phyloP scores from a whole-genome alignment of 2,329 filamentous ascomycete genomes.

The Cladosporium colombiae region DNA sequence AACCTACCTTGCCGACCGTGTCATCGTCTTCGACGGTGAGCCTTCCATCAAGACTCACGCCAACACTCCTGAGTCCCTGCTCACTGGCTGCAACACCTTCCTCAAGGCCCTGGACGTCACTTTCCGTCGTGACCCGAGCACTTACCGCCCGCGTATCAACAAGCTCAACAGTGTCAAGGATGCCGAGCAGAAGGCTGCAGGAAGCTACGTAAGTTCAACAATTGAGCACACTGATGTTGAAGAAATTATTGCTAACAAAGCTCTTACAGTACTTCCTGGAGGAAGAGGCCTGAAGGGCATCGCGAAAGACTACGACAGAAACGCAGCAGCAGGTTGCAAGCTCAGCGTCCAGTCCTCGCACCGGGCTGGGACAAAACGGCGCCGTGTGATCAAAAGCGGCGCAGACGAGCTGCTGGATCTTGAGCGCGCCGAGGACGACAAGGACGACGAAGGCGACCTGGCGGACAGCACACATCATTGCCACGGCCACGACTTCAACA shows the following conservation, averaged over 20 bases:
- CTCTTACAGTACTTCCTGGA: slow-evolving; percentile 80
- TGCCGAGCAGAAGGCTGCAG: slow-evolving; percentile 90
- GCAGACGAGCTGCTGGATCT: slow-evolving; percentile 58
- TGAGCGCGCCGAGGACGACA: slow-evolving; percentile 66
- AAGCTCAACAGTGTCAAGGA: slow-evolving; percentile 94
- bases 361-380: slow-evolving; percentile 33
- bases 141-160: slow-evolving; percentile 97
- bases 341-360: slow-evolving; percentile 17
- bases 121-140: slow-evolving; percentile 95
- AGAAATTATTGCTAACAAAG: slow-evolving; percentile 36
- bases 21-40: slow-evolving; percentile 97
- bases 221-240: neutral
- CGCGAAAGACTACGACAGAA: slow-evolving; percentile 43
- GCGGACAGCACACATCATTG: slow-evolving; percentile 3
- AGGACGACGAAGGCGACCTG: slow-evolving; percentile 45
- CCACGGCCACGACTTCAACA: neutral
- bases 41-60: slow-evolving; percentile 86
- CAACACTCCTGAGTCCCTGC: slow-evolving; percentile 84
- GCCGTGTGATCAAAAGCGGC: slow-evolving; percentile 35
- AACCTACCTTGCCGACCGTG: slow-evolving; percentile 80
- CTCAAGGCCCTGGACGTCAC: slow-evolving; percentile 96
- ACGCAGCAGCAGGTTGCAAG: slow-evolving; percentile 19
- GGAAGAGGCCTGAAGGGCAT: slow-evolving; percentile 72
- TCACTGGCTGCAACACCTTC: slow-evolving; percentile 96
- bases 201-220: slow-evolving; percentile 77